phyloP scores from a whole-genome alignment of 139 green algal species.

The Chlamydomonas schloesseri region DNA sequence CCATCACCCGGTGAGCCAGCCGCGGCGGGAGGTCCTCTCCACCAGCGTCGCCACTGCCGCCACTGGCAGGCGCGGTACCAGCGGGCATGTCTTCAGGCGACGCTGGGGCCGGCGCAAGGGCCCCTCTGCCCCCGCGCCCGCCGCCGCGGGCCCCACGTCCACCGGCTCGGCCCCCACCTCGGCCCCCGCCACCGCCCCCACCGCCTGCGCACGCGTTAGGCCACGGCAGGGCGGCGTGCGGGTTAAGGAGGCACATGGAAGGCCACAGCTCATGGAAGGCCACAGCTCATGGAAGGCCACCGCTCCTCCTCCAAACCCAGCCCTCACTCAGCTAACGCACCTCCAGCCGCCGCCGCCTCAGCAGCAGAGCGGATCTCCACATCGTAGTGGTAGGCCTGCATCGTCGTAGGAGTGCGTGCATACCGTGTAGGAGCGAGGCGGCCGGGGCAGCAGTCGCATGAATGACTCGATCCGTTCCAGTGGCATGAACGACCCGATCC shows the following conservation, averaged over 20 bases:
- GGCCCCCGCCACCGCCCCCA: neutral
- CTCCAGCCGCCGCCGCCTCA: neutral
- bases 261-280: too few relatives aligned
- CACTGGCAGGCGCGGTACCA: neutral
- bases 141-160: neutral
- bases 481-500: too few relatives aligned
- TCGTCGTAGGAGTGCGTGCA: too few relatives aligned
- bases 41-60: neutral
- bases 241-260: too few relatives aligned
- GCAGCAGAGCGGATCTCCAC: constrained; percentile 14
- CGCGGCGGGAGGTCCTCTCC: constrained; percentile 29
- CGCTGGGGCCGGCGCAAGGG: too few relatives aligned
- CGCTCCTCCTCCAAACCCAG: too few relatives aligned
- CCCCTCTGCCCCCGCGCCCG: neutral
- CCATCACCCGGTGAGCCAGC: constrained; percentile 38
- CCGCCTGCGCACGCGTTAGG: too few relatives aligned
- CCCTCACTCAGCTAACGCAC: neutral
- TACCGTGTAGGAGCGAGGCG: too few relatives aligned
- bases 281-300: too few relatives aligned
- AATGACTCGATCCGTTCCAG: too few relatives aligned
- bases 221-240: neutral
- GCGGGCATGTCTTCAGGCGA: too few relatives aligned
- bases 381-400: constrained; percentile 45
- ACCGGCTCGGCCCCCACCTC: neutral
- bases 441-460: too few relatives aligned